Conservation (phyloP, 768 basidiomycete species). For the Serendipita vermifera region DNA sequence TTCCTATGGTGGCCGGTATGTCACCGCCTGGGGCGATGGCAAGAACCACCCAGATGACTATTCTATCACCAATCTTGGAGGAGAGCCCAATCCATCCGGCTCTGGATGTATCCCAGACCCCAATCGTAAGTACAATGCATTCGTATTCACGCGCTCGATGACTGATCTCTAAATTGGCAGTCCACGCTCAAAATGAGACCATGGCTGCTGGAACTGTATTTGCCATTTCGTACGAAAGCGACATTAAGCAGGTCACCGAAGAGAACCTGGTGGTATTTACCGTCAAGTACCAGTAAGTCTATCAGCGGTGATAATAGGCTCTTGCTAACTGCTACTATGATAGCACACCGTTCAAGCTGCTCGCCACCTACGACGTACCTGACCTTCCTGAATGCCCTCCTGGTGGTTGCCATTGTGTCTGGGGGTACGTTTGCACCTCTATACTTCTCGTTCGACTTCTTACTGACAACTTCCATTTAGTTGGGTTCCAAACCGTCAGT, state of each 20-base stretch:
- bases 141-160: background rate
- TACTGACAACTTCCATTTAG: background rate
- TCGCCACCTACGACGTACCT: conserved; percentile 11
- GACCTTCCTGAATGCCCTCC: conserved; percentile 11
- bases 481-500: conserved; percentile 7
- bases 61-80: background rate
- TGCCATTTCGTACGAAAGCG: conserved; percentile 6
- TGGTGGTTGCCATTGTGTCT: conserved; percentile 12
- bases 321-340: background rate
- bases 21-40: conserved; percentile 10
- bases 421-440: background rate
- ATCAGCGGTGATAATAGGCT: background rate
- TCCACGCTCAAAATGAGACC: background rate
- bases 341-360: conserved; percentile 13
- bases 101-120: background rate
- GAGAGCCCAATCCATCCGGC: background rate
- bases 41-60: conserved; percentile 7
- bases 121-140: background rate
- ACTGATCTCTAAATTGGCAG: background rate
- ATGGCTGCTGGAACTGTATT: conserved; percentile 8
- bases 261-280: conserved; percentile 12
- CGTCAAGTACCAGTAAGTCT: conserved; percentile 7
- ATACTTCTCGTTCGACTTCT: no score
- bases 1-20: conserved; percentile 1
- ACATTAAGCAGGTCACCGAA: conserved; percentile 1